phyloP scores from a whole-genome alignment of 345 rosid species.

The Theobroma cacao region DNA sequence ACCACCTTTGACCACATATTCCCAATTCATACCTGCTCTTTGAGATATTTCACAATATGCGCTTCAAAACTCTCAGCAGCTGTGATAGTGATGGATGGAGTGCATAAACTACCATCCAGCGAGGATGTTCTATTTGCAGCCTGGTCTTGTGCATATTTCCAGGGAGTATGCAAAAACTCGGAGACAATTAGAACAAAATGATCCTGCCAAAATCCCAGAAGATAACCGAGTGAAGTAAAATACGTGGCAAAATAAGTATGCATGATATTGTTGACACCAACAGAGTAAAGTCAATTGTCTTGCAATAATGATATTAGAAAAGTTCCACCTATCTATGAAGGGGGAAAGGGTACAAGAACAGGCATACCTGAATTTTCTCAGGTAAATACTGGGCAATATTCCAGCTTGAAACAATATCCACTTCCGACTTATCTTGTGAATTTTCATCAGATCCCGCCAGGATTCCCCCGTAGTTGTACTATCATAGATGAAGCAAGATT shows the following conservation, averaged over 20 bases:
- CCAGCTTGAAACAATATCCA: conserved; percentile 89
- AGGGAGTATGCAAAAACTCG: conserved; percentile 82
- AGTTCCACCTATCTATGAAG: not conserved
- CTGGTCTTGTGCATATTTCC: conserved; percentile 67
- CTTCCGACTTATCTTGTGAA: conserved; percentile 49
- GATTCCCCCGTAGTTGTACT: conserved; percentile 91
- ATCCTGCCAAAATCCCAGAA: conserved; percentile 53
- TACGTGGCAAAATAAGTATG: not conserved
- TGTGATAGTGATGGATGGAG: conserved; percentile 62
- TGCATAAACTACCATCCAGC: conserved; percentile 47
- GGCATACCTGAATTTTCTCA: conserved; percentile 69
- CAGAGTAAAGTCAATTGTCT: not conserved
- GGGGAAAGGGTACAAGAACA: not conserved
- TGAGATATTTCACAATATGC: conserved; percentile 60
- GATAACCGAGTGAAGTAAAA: conserved; percentile 2
- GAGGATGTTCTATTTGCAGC: conserved; percentile 40
- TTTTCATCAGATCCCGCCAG: conserved; percentile 56
- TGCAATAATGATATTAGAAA: not conserved
- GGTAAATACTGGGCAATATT: conserved; percentile 74
- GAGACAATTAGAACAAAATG: conserved; percentile 79
- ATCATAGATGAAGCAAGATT: conserved; percentile 8
- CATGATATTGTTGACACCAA: not conserved
- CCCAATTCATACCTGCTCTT: conserved; percentile 52
- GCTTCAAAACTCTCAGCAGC: conserved; percentile 70
- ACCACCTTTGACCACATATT: conserved; percentile 3